Percentiles rank a stretch among this genome's conserved stretches.
These are phyloP conservation scores for Ammopiptanthus mongolicus DNA, from an alignment of 306 rosid genomes.

Conservation along the genomic window DNA sequence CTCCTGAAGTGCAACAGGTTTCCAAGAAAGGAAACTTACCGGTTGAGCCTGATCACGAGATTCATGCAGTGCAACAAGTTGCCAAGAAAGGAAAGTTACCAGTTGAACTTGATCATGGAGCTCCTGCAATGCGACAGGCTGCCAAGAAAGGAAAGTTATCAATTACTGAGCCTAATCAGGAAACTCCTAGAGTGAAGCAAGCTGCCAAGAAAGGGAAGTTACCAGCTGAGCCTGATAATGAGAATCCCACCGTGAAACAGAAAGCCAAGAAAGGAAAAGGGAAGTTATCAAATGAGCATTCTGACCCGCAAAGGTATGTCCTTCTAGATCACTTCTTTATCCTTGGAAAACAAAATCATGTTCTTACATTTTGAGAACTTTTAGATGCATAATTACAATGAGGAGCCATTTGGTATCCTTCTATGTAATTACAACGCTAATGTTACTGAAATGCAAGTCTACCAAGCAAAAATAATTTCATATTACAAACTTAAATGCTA, in stretches of 20 bases:
- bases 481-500: too few relatives aligned
- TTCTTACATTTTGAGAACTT: slow-evolving; percentile 1
- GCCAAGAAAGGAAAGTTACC: too few relatives aligned
- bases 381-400: slow-evolving; percentile 12
- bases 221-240: too few relatives aligned
- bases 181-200: too few relatives aligned
- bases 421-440: neutral
- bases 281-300: slow-evolving; percentile 51
- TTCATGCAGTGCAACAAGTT: too few relatives aligned
- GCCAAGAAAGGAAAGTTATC: neutral
- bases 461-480: neutral
- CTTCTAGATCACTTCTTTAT: neutral
- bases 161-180: neutral
- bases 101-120: too few relatives aligned
- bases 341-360: neutral
- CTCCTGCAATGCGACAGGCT: too few relatives aligned
- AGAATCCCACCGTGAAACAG: neutral
- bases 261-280: neutral
- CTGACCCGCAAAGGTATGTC: slow-evolving; percentile 64
- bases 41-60: too few relatives aligned
- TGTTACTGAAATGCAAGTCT: slow-evolving; percentile 1
- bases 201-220: too few relatives aligned
- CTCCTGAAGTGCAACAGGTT: too few relatives aligned
- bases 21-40: too few relatives aligned
- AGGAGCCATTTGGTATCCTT: neutral